These are phyloP conservation scores for Crotalaria pallida DNA, from an alignment of 306 rosid species.

Conservation along the genomic window DNA sequence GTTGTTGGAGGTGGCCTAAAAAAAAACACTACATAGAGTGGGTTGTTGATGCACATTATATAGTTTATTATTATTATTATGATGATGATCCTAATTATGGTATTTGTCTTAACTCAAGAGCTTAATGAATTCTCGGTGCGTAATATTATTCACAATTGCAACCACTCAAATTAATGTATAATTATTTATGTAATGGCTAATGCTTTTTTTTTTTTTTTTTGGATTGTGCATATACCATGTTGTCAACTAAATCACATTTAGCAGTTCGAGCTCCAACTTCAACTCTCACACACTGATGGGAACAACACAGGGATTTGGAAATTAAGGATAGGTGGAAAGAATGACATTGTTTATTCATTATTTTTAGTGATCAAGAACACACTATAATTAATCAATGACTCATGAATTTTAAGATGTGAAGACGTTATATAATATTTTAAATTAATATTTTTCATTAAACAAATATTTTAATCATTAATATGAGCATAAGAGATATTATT, in stretches of 20 bases:
- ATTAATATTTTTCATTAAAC: no score
- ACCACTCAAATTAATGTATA: not conserved
- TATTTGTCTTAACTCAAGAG: conserved; percentile 7
- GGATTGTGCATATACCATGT: not conserved
- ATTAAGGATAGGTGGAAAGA: no score
- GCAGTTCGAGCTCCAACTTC: no score
- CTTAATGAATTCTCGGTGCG: not conserved
- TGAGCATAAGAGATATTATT: no score
- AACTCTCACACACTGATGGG: no score
- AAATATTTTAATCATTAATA: no score
- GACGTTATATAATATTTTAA: no score
- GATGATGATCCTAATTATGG: conserved; percentile 13
- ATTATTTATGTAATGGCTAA: not conserved
- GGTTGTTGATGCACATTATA: conserved; percentile 11
- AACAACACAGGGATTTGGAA: no score
- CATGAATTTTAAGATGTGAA: no score
- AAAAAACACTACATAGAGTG: not conserved
- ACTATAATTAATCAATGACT: no score
- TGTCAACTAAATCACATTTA: not conserved
- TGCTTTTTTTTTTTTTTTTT: not conserved
- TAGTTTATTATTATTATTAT: conserved; percentile 13
- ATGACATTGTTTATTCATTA: no score
- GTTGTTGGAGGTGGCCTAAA: conserved; percentile 29
- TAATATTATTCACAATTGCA: not conserved
- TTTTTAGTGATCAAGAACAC: no score